phyloP scores from a whole-genome alignment of 805 yeast species.

The Candida krabiensis region DNA sequence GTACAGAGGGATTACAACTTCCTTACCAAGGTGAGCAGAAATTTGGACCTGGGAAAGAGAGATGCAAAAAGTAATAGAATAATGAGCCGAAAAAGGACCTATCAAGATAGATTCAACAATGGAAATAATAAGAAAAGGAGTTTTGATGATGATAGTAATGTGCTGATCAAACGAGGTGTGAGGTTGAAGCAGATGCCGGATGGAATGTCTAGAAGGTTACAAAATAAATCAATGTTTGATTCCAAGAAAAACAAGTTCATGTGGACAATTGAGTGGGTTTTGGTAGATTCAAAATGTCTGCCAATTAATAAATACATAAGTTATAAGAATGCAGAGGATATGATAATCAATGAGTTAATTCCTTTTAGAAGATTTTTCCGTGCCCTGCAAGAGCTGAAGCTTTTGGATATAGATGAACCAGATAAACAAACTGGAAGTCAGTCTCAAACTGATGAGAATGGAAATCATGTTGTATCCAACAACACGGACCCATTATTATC shows the following conservation, averaged over 20 bases:
- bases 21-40: slow-evolving; percentile 57
- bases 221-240: slow-evolving; percentile 73
- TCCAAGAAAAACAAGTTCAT: slow-evolving; percentile 56
- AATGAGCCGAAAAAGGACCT: slow-evolving; percentile 20
- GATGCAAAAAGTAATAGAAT: slow-evolving; percentile 53
- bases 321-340: slow-evolving; percentile 41
- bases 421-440: not conserved
- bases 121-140: slow-evolving; percentile 27
- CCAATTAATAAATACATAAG: slow-evolving; percentile 28
- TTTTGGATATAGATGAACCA: slow-evolving; percentile 12
- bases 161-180: slow-evolving; percentile 61
- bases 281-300: slow-evolving; percentile 31
- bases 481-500: too few species aligned
- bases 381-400: slow-evolving; percentile 37
- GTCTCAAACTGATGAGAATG: too few species aligned
- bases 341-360: slow-evolving; percentile 36
- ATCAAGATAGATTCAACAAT: slow-evolving; percentile 24
- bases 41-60: slow-evolving; percentile 54
- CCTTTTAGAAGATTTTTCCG: slow-evolving; percentile 38
- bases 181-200: slow-evolving; percentile 59
- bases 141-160: slow-evolving; percentile 18
- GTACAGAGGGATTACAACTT: slow-evolving; percentile 86
- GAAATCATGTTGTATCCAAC: too few species aligned
- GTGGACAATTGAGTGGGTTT: slow-evolving; percentile 81
- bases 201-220: slow-evolving; percentile 69